A percentile compares a stretch with the other conserved stretches of the same genome.
phyloP scores from a whole-genome alignment of 2,329 filamentous ascomycete species.

The Xylaria arbuscula region DNA sequence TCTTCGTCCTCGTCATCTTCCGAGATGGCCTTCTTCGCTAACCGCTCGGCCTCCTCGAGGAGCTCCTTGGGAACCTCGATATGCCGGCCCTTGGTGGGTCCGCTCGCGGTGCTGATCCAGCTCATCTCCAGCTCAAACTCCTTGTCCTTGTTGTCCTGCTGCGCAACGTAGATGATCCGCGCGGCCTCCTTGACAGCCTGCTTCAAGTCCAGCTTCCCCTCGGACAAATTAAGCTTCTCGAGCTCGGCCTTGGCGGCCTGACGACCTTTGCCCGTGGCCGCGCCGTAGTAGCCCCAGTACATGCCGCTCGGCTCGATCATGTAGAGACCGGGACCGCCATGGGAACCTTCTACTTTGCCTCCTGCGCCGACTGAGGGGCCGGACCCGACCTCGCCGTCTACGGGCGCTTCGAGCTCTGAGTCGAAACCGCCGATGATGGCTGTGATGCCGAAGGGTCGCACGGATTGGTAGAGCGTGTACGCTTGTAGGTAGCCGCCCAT shows the following conservation, averaged over 20 bases:
- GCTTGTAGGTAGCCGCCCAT: conserved; percentile 97
- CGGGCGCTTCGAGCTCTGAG: conserved; percentile 82
- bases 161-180: conserved; percentile 94
- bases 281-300: conserved; percentile 99
- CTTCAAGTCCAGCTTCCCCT: conserved; percentile 79
- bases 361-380: conserved; percentile 84
- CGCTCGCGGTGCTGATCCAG: conserved; percentile 88
- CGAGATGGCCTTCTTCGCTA: conserved; percentile 90
- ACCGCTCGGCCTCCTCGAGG: conserved; percentile 88
- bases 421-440: conserved; percentile 95
- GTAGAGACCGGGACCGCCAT: conserved; percentile 93
- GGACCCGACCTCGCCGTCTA: conserved; percentile 89
- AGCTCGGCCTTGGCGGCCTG: conserved; percentile 98
- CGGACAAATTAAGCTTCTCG: conserved; percentile 92
- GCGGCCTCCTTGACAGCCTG: conserved; percentile 97
- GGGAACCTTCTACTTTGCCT: conserved; percentile 79
- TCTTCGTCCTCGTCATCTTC: conserved; percentile 85
- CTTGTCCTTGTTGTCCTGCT: conserved; percentile 99
- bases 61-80: conserved; percentile 93
- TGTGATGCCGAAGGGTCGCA: conserved; percentile 96
- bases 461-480: conserved; percentile 96
- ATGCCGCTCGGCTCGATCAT: conserved; percentile 98
- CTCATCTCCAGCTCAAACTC: conserved; percentile 99
- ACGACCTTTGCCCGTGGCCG: conserved; percentile 94
- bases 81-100: conserved; percentile 92